Evolutionary conservation across 441 rosid genomes (phyloP), one percentile per base, ranked within the genome.

Genomic region (Monsonia emarginata): DNA sequence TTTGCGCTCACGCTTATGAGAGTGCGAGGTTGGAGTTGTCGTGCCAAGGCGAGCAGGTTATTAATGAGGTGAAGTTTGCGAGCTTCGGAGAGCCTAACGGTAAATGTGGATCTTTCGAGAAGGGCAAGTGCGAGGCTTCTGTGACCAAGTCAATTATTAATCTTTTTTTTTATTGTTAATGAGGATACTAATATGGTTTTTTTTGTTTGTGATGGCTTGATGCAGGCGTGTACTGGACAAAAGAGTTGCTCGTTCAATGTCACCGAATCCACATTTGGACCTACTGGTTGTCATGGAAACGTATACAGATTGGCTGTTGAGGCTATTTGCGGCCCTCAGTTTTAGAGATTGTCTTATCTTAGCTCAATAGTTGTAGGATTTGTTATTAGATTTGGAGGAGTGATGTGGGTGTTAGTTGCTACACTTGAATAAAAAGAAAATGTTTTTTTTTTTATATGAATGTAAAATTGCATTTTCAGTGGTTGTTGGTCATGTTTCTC

Each of bases 241-340:
- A 31, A 62, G 21, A 66, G 63, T 11, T 72, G 75, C 16, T 31
- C 75, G 0, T 18, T 66, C 3, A 67, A 61, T 2, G 67, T 72
- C 8, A 61, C 66, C 22, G 75, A 72, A 48, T n/a, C 56, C 1
- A 67, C 27, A 1, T 52, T 72, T 5, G 75, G 75, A 28, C 70
- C 67, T 8, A 72, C 75, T 0, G 71, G 75, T 0, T 72, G 75
- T 50, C 54, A 61, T 1, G 32, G 11, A 1, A 54, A 27, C 28
- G 58, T 30, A 4, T 60, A 54, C 52, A 62, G 61, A 6, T 65
- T 72, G 2, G 75, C 75, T 0, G 42, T 72, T 14, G 71, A 72
- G 44, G 75, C 63, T 13, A 40, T 63, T 10, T 72, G 75, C 4
- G 54, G 54, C 0, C 4, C 54, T 4, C 6, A 5, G 1, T 46